A percentile compares a stretch with the other conserved stretches of the same genome.
Evolutionary conservation across 192 early-diverging fungal genomes (phyloP).

Genomic region (Podila epigama): DNA sequence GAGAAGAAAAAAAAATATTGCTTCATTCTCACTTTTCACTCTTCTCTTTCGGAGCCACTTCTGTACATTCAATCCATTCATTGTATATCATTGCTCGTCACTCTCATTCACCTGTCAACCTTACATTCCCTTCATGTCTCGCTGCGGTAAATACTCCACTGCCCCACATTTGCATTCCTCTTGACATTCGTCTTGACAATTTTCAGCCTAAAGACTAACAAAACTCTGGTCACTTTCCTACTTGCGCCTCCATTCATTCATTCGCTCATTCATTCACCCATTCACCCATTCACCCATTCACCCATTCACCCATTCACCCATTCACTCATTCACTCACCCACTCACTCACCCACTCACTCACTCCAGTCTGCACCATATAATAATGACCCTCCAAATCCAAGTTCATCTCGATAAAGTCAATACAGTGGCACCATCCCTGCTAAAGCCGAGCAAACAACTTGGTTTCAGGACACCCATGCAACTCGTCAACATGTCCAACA

Average conservation of each 20-base stretch:
- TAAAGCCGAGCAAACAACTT: conserved; percentile 15
- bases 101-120: too few species aligned
- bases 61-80: too few species aligned
- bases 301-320: neutral
- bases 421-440: conserved; percentile 14
- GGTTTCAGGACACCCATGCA: conserved; percentile 28
- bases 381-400: neutral
- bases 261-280: neutral
- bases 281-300: neutral
- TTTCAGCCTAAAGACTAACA: too few species aligned
- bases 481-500: conserved; percentile 31
- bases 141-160: too few species aligned
- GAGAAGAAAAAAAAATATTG: too few species aligned
- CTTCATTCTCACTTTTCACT: too few species aligned
- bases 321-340: neutral
- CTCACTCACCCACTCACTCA: neutral
- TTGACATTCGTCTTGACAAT: too few species aligned
- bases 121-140: too few species aligned
- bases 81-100: too few species aligned
- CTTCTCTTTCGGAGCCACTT: too few species aligned
- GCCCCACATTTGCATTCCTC: too few species aligned
- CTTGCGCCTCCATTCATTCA: neutral
- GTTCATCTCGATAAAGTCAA: conserved; percentile 7
- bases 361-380: neutral
- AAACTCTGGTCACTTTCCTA: neutral